Evolutionary conservation across 257 asterid species (phyloP).

Genomic region (Schizonepeta tenuifolia): DNA sequence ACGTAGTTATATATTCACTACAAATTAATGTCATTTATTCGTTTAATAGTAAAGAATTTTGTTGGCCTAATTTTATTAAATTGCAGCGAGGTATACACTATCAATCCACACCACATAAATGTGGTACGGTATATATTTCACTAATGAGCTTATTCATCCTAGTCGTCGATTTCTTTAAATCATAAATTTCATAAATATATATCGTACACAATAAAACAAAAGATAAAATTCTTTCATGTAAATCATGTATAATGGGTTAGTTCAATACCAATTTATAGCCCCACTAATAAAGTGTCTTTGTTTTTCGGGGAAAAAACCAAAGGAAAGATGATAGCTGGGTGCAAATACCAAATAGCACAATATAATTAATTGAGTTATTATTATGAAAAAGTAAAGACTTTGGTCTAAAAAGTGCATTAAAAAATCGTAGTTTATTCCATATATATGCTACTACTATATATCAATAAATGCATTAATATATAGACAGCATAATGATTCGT

Average conservation of each 20-base stretch:
- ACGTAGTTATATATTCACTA: no score
- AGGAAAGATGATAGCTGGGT: slow-evolving; percentile 14
- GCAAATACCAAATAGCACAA: slow-evolving; percentile 22
- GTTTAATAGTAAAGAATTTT: no score
- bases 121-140: no score
- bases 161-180: background rate
- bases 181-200: background rate
- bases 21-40: no score
- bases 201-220: background rate
- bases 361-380: slow-evolving; percentile 3
- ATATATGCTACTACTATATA: background rate
- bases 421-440: background rate
- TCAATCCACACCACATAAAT: no score
- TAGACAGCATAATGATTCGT: slow-evolving; percentile 6
- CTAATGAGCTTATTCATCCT: background rate
- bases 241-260: slow-evolving; percentile 21
- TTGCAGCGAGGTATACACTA: no score
- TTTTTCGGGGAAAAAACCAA: background rate
- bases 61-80: no score
- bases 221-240: background rate
- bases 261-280: slow-evolving; percentile 15
- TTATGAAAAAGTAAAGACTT: slow-evolving; percentile 16
- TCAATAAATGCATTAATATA: no score
- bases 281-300: background rate
- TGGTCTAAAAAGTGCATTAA: slow-evolving; percentile 13